These are phyloP conservation scores for Starmerella sp. DNA, from an alignment of 805 yeast genomes.

Conservation along the genomic window DNA sequence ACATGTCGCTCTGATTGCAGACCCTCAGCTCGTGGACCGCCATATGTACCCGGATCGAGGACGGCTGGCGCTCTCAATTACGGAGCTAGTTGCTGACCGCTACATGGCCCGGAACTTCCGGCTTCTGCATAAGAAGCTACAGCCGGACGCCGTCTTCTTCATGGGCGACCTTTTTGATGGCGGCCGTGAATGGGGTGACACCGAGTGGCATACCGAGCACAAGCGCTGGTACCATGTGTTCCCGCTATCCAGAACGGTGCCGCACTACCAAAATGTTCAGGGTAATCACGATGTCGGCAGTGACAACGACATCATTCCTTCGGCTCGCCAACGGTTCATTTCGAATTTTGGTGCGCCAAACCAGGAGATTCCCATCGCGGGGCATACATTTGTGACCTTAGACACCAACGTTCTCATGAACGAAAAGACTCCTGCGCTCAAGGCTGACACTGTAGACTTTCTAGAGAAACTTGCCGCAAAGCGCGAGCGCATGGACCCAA, in stretches of 20 bases:
- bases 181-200: constrained; percentile 74
- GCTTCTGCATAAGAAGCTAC: constrained; percentile 42
- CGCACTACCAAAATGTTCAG: constrained; percentile 37
- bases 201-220: constrained; percentile 59
- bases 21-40: constrained; percentile 86
- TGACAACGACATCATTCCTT: constrained; percentile 55
- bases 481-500: constrained; percentile 5
- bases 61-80: constrained; percentile 38
- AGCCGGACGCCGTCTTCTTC: constrained; percentile 68
- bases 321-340: constrained; percentile 51
- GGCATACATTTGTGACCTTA: constrained; percentile 62
- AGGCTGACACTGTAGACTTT: constrained; percentile 41
- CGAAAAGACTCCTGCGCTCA: constrained; percentile 36
- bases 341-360: constrained; percentile 63
- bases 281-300: constrained; percentile 98
- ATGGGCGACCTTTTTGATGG: constrained; percentile 93
- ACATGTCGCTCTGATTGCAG: constrained; percentile 59
- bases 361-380: constrained; percentile 43
- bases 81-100: constrained; percentile 57
- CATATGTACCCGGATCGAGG: constrained; percentile 75
- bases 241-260: constrained; percentile 31
- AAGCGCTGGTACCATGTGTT: constrained; percentile 57
- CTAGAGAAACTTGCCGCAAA: constrained; percentile 31
- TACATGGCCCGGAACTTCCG: constrained; percentile 69
- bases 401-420: constrained; percentile 80